Evolutionary conservation across 345 rosid species (phyloP).

Genomic region (Mangifera indica): DNA sequence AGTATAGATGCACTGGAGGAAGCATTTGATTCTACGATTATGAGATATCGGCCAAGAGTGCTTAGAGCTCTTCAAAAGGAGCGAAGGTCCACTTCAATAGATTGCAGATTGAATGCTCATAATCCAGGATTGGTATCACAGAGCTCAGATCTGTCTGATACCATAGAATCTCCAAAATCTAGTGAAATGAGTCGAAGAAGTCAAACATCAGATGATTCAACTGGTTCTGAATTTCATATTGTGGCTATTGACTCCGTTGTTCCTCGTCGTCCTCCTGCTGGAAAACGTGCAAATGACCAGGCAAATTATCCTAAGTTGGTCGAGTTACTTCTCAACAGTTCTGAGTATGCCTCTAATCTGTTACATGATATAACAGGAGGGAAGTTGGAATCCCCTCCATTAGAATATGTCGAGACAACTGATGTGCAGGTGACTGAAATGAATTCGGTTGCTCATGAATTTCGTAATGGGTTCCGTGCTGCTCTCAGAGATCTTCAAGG

Average conservation of each 20-base stretch:
- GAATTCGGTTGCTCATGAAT: conserved; percentile 54
- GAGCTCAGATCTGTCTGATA: conserved; percentile 67
- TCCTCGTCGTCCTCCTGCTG: conserved; percentile 98
- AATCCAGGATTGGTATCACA: conserved; percentile 47
- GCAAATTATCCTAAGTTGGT: conserved; percentile 86
- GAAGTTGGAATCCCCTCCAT: conserved; percentile 57
- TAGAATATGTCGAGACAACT: conserved; percentile 38
- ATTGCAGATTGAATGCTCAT: conserved; percentile 54
- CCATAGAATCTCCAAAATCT: conserved; percentile 59
- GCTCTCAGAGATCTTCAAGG: conserved; percentile 92
- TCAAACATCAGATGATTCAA: conserved; percentile 49
- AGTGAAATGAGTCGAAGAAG: conserved; percentile 47
- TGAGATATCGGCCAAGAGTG: conserved; percentile 68
- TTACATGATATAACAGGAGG: conserved; percentile 82
- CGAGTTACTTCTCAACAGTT: conserved; percentile 80
- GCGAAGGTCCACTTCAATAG: conserved; percentile 81
- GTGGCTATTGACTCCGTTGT: conserved; percentile 94
- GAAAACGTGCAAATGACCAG: conserved; percentile 91
- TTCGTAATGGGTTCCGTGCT: conserved; percentile 82
- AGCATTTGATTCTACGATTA: conserved; percentile 75
- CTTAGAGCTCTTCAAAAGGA: conserved; percentile 80
- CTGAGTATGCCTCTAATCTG: conserved; percentile 62
- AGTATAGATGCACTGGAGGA: conserved; percentile 57
- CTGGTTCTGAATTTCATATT: conserved; percentile 50
- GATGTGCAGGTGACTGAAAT: conserved; percentile 34